Evolutionary conservation across 441 rosid genomes (phyloP), one percentile per base, ranked within the genome.

Genomic region (Pelargonium australe): DNA sequence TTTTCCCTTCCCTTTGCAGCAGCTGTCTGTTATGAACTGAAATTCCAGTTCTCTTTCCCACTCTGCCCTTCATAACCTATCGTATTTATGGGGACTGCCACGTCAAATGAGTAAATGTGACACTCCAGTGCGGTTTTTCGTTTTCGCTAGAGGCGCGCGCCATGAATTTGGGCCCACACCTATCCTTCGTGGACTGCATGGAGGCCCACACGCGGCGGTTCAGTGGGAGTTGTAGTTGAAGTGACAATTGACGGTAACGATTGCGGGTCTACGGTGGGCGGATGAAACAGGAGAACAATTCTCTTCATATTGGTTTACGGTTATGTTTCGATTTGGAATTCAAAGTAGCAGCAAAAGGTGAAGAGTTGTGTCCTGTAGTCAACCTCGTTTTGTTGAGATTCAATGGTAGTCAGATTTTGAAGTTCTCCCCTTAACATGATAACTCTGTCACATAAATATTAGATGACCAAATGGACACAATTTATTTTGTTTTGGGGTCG

Each of bases 21-120:
- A 72, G 82, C 86, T 81, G 96, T 86, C 94, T 82, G 97, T 89
- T 92, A 87, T 73, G 88, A 89, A 87, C 94, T 69, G 89, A 85
- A 83, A 82, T 68, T 70, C 58, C 34, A 51, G 2, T 0, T 0
- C 2, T 8, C 28, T 73, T 78, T 77, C 75, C 87, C 2, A 4
- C 12, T 70, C 1, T 78, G 20, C 80, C 92, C 89, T 65, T 63
- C 0, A 0, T 0, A 7, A 1, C 34, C 72, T 37, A 3, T 0
- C 13, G 14, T 74, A 77, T 80, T 83, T 70, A 78, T 73, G 44
- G 25, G 8, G 53, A 40, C 31, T 12, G 65, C 84, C 88, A 73
- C 75, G 1, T 10, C 58, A 8, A 57, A 31, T 9, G 31, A 64
- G 28, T 65, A 65, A 71, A 68, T 68, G 68, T 49, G 69, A 45